These are phyloP conservation scores for Sarcodon sp. DNA, from an alignment of 768 basidiomycete species.

Conservation along the genomic window DNA sequence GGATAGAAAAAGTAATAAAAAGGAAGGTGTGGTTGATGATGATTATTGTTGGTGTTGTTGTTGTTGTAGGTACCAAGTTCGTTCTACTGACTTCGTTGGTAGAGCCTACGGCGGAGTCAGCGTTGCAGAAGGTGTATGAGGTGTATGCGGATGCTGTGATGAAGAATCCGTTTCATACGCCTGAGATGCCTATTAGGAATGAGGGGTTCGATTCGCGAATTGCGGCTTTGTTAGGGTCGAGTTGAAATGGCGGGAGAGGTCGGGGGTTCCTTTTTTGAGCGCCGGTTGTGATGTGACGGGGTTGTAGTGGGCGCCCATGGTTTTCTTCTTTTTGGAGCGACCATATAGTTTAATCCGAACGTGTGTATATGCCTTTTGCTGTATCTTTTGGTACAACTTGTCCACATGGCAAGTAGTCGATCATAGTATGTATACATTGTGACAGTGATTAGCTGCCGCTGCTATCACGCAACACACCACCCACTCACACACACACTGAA, in stretches of 20 bases:
- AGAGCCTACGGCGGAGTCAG: slow-evolving; percentile 54
- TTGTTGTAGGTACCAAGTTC: slow-evolving; percentile 76
- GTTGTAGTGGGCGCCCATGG: background rate
- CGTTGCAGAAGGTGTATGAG: slow-evolving; percentile 84
- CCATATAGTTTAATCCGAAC: too few relatives aligned
- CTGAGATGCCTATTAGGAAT: slow-evolving; percentile 97
- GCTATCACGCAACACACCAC: too few relatives aligned
- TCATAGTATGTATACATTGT: too few relatives aligned
- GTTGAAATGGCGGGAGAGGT: background rate
- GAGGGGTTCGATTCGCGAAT: slow-evolving; percentile 78
- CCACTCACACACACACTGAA: too few relatives aligned
- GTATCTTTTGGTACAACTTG: too few relatives aligned
- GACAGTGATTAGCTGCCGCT: too few relatives aligned
- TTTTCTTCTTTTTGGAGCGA: background rate
- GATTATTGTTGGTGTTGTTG: background rate
- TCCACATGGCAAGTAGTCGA: too few relatives aligned
- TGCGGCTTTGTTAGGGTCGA: slow-evolving; percentile 24
- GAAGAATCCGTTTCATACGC: slow-evolving; percentile 99
- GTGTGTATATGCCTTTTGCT: too few relatives aligned
- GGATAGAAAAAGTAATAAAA: background rate
- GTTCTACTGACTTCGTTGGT: slow-evolving; percentile 79
- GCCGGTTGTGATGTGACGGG: background rate
- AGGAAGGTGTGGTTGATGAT: background rate
- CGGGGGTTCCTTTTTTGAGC: background rate
- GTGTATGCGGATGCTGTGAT: slow-evolving; percentile 90